Conservation (phyloP, 169 alveolate genomes). For the Eimeria tenella region DNA sequence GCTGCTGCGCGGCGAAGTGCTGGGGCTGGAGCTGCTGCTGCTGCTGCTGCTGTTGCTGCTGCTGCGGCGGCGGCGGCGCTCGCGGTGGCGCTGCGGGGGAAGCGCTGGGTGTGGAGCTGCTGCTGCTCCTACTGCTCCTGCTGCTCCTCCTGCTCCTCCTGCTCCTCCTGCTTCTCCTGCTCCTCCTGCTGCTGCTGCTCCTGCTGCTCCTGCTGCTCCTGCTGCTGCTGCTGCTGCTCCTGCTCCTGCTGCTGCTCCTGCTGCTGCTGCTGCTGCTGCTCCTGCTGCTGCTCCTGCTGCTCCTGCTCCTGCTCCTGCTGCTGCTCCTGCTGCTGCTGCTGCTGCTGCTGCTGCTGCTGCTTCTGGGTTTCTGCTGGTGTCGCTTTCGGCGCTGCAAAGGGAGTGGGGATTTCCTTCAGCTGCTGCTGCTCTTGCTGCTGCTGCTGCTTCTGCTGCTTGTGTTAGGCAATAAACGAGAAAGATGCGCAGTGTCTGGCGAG, state of each 20-base stretch:
- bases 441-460: no score
- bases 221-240: not conserved
- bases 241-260: not conserved
- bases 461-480: constrained; percentile 4
- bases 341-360: no score
- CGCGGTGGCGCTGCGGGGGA: no score
- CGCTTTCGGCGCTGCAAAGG: not conserved
- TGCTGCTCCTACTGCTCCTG: no score
- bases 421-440: not conserved
- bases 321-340: not conserved
- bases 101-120: no score
- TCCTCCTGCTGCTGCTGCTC: not conserved
- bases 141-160: no score
- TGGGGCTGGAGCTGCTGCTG: not conserved
- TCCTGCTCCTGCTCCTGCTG: not conserved
- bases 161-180: no score
- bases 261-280: not conserved
- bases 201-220: not conserved
- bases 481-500: not conserved
- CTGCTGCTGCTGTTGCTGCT: not conserved
- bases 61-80: not conserved
- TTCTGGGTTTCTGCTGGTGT: not conserved
- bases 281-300: not conserved
- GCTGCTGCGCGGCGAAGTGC: not conserved
- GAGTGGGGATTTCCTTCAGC: not conserved